Evolutionary conservation across 2,329 filamentous ascomycete genomes (phyloP).

Genomic region (Lasiodiplodia sp.): DNA sequence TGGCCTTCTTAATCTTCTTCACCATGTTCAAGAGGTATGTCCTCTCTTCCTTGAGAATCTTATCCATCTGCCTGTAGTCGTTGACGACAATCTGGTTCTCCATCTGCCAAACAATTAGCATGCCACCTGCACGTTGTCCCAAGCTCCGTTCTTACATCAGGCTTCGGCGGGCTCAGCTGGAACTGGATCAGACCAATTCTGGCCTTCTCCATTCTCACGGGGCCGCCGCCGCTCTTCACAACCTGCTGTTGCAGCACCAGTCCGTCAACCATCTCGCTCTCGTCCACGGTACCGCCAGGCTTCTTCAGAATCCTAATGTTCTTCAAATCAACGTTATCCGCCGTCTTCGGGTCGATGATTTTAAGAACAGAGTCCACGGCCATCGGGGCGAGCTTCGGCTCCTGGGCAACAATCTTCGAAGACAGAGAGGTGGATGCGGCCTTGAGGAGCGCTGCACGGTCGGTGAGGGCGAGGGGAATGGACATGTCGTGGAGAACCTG

Average conservation of each 20-base stretch:
- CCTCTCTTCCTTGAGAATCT: constrained; percentile 98
- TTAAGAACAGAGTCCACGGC: constrained; percentile 96
- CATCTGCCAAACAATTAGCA: constrained; percentile 64
- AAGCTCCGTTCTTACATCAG: constrained; percentile 66
- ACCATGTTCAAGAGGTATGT: constrained; percentile 98
- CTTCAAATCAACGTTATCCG: constrained; percentile 94
- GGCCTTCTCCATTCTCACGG: constrained; percentile 94
- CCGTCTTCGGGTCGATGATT: constrained; percentile 93
- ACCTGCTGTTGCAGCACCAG: constrained; percentile 91
- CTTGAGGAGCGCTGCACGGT: constrained; percentile 90
- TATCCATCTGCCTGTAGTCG: constrained; percentile 99
- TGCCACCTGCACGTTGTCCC: background rate
- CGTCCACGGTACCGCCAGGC: constrained; percentile 96
- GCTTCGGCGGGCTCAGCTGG: constrained; percentile 97
- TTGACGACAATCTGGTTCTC: constrained; percentile 99
- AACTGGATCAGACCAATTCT: constrained; percentile 97
- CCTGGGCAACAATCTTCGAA: constrained; percentile 98
- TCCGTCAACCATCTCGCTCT: constrained; percentile 96
- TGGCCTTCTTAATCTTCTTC: constrained; percentile 99
- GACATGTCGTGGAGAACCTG: constrained; percentile 94
- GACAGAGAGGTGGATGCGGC: constrained; percentile 96
- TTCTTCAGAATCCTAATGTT: constrained; percentile 99
- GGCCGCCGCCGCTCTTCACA: constrained; percentile 91
- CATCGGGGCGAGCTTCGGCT: constrained; percentile 97
- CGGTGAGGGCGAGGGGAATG: constrained; percentile 85